Evolutionary conservation across 192 early-diverging fungal genomes (phyloP), one percentile per base, ranked within the genome.

Genomic region (Coemansia nantahalensis): DNA sequence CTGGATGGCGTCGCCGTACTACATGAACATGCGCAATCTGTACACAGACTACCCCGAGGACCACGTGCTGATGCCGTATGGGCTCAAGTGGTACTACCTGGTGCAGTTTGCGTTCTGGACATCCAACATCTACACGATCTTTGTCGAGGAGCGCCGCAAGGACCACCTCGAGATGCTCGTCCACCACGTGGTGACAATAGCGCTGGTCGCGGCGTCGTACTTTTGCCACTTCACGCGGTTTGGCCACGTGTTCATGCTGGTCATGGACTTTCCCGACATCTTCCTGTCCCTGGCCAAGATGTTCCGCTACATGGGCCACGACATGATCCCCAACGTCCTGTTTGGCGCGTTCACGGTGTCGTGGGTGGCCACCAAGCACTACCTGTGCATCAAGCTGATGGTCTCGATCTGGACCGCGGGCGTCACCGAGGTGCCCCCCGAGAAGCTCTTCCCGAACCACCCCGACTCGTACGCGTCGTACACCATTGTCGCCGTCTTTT

Each of bases 321-420:
- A 71, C 21, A 71, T 72, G 4, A 43, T 85, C 11, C 90, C 86
- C 55, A 83, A 90, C 62, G 45, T 82, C 11, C 53, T 82, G 15
- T 93, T 93, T 75, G 88, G 80, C 26, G 32, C 86, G 15, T 93
- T 93, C 55, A 82, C 83, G 16, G 17, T 89, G 6, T 79, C 83
- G 4, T 93, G 90, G 90, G 54, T 86, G n/a, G 52, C 81, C 17
- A 91, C 89, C 0, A 84, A 87, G 23, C 90, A 93, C 48, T 72
- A 75, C 51, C 40, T 89, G 23, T 90, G 83, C 61, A 64, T 84
- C 11, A 72, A 82, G 50, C 82, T 90, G 57, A 82, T 88, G 59
- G 69, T 79, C 45, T 79, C 83, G 5, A 80, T 84, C 15, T 81
- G 70, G 70, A 74, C 58, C n/a, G 35, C 70, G 50, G 64, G 67